phyloP scores from a whole-genome alignment of 2,329 filamentous ascomycete genomes.

The Pyrenophora graminea region DNA sequence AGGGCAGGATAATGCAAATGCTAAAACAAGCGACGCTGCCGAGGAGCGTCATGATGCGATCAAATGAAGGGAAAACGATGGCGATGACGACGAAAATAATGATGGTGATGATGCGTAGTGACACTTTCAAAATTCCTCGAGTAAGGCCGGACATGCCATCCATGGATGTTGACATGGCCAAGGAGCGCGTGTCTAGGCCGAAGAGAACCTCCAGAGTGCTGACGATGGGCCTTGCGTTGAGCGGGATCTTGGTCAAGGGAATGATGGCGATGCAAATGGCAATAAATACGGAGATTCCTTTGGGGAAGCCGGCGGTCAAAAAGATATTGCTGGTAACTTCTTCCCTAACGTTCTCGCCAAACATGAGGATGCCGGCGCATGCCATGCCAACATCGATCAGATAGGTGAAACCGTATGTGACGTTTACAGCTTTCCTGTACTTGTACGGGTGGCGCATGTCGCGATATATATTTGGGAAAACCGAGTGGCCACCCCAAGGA shows the following conservation, averaged over 20 bases:
- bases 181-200: conserved; percentile 66
- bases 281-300: conserved; percentile 73
- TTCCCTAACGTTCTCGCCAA: conserved; percentile 83
- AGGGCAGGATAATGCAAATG: conserved; percentile 88
- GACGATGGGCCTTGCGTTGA: conserved; percentile 86
- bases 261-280: conserved; percentile 89
- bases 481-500: conserved; percentile 71
- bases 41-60: conserved; percentile 88
- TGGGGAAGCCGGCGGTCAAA: conserved; percentile 72
- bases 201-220: conserved; percentile 80
- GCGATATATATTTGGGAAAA: conserved; percentile 84
- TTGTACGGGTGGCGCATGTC: conserved; percentile 83
- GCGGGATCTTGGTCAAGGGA: conserved; percentile 90
- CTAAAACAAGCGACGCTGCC: conserved; percentile 89
- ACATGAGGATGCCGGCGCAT: conserved; percentile 88
- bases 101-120: conserved; percentile 68
- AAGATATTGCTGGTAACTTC: conserved; percentile 93
- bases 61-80: conserved; percentile 75
- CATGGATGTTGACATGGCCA: conserved; percentile 55
- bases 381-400: conserved; percentile 81
- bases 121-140: conserved; percentile 62
- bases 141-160: conserved; percentile 61
- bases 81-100: conserved; percentile 77
- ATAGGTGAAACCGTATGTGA: conserved; percentile 86
- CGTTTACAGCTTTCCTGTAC: conserved; percentile 72